phyloP scores from a whole-genome alignment of 345 rosid genomes.

The Kandelia obovata region DNA sequence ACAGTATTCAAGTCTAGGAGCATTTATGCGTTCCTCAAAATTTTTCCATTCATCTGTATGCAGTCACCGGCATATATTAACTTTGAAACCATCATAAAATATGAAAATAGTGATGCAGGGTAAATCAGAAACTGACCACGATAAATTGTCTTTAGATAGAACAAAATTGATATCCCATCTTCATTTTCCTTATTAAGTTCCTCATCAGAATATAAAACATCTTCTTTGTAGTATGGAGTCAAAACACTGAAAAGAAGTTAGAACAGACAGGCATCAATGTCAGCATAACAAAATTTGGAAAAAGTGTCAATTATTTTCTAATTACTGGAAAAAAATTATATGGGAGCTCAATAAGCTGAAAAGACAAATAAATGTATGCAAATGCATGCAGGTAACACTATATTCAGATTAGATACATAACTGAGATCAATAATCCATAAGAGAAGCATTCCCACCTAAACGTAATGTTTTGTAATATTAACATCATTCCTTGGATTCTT shows the following conservation, averaged over 20 bases:
- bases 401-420: neutral
- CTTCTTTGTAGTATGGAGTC: conserved; percentile 87
- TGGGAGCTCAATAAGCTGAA: neutral
- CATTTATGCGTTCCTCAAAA: conserved; percentile 53
- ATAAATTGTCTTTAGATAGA: conserved; percentile 84
- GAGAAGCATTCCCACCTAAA: neutral
- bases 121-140: conserved; percentile 58
- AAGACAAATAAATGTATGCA: neutral
- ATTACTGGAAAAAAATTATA: conserved; percentile 1
- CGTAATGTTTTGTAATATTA: neutral
- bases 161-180: conserved; percentile 78
- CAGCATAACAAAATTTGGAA: conserved; percentile 5
- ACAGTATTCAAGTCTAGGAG: conserved; percentile 13
- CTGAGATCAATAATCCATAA: neutral
- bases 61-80: conserved; percentile 16
- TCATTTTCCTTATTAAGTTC: conserved; percentile 83
- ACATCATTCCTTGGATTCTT: neutral
- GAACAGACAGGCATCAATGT: conserved; percentile 8
- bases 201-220: conserved; percentile 76
- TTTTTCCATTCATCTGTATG: conserved; percentile 86
- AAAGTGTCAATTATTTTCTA: neutral
- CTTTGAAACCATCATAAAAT: conserved; percentile 8
- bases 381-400: neutral
- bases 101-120: conserved; percentile 8
- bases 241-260: conserved; percentile 58